These are phyloP conservation scores for Fusarium abutilonis DNA, from an alignment of 2,329 filamentous ascomycete species.

Conservation along the genomic window DNA sequence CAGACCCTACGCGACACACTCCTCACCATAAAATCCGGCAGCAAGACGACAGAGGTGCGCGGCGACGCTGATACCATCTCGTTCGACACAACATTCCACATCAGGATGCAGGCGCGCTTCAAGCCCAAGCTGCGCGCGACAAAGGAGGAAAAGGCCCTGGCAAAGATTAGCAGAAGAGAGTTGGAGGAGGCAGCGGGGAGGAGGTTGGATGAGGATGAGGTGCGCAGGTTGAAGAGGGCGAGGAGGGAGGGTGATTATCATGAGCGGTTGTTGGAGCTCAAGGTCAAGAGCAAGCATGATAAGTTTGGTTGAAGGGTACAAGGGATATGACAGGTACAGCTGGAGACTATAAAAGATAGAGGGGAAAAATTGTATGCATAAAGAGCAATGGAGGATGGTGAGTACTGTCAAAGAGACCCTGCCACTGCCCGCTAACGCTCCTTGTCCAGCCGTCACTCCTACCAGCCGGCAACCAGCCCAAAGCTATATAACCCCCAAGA, in stretches of 20 bases:
- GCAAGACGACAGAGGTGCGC: slow-evolving; percentile 71
- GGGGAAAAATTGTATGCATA: not conserved
- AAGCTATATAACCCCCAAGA: slow-evolving; percentile 12
- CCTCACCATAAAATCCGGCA: slow-evolving; percentile 68
- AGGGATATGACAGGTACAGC: not conserved
- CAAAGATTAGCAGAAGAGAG: slow-evolving; percentile 88
- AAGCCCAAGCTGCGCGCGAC: slow-evolving; percentile 83
- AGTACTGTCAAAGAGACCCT: not conserved
- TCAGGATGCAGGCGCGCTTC: slow-evolving; percentile 95
- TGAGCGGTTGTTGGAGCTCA: slow-evolving; percentile 84
- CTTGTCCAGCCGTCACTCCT: not conserved
- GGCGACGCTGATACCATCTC: slow-evolving; percentile 76
- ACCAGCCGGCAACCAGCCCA: slow-evolving; percentile 1
- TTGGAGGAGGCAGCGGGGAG: slow-evolving; percentile 83
- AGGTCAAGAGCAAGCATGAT: slow-evolving; percentile 92
- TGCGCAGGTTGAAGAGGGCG: slow-evolving; percentile 82
- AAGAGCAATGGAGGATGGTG: not conserved
- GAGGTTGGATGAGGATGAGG: slow-evolving; percentile 83
- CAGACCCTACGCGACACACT: slow-evolving; percentile 79
- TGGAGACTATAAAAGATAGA: not conserved
- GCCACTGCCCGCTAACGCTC: slow-evolving; percentile 2
- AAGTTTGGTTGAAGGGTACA: slow-evolving; percentile 65
- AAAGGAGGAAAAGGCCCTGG: slow-evolving; percentile 83
- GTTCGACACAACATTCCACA: slow-evolving; percentile 76
- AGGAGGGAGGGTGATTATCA: slow-evolving; percentile 89